Conservation (phyloP, 495 filamentous ascomycete genomes). For the Astrocystis sublimbata region DNA sequence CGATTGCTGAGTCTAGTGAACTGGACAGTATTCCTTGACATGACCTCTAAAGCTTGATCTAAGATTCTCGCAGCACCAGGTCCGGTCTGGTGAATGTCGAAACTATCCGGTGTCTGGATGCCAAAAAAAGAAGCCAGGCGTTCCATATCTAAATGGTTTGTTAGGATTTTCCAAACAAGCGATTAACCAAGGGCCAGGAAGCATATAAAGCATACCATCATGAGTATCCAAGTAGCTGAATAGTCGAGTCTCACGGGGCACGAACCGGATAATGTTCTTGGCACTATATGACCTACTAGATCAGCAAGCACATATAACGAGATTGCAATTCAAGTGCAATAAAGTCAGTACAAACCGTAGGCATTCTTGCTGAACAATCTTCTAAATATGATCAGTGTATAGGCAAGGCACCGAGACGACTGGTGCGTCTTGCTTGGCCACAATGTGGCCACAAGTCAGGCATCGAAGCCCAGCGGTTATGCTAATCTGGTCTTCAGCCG, state of each 20-base stretch:
- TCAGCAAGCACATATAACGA: neutral
- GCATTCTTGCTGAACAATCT: constrained; percentile 8
- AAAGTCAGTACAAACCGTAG: neutral
- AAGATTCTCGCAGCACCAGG: neutral
- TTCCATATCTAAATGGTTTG: neutral
- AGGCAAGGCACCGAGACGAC: constrained; percentile 7
- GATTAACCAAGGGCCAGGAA: neutral
- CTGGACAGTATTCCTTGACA: neutral
- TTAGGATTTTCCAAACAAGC: neutral
- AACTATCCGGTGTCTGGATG: constrained; percentile 2
- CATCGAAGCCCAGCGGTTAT: constrained; percentile 1
- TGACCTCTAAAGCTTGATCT: neutral
- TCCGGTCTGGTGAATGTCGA: constrained; percentile 1
- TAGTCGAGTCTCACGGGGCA: neutral
- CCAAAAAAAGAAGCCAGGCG: neutral
- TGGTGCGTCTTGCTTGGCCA: constrained; percentile 3
- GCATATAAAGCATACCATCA: neutral
- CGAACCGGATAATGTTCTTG: neutral
- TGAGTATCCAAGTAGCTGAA: neutral
- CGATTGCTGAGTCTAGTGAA: neutral
- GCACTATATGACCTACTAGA: neutral
- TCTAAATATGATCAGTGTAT: constrained; percentile 5
- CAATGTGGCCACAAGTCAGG: neutral
- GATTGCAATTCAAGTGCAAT: neutral
- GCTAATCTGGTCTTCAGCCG: constrained; percentile 1